Evolutionary conservation across 306 rosid genomes (phyloP).

Genomic region (Gillenia trifoliata): DNA sequence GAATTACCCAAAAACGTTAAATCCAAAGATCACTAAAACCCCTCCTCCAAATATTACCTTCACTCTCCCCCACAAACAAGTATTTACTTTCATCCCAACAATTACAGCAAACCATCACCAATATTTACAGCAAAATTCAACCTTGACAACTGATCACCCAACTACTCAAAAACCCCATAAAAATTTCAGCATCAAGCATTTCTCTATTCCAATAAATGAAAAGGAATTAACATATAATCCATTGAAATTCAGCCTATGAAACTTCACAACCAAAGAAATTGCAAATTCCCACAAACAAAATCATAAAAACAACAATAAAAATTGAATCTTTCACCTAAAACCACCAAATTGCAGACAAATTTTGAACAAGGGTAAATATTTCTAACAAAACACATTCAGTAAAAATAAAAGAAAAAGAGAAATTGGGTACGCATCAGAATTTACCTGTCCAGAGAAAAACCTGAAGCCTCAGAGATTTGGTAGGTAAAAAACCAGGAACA

Average conservation of each 20-base stretch:
- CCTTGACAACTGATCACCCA: background rate
- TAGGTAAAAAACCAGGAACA: background rate
- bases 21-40: background rate
- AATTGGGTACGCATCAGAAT: background rate
- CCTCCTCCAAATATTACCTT: background rate
- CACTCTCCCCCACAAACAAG: background rate
- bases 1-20: background rate
- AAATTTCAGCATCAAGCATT: background rate
- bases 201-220: background rate
- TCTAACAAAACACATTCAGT: background rate
- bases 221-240: background rate
- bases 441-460: slow-evolving; percentile 4
- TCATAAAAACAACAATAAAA: background rate
- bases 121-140: background rate
- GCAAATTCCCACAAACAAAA: slow-evolving; percentile 4
- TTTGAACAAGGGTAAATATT: background rate
- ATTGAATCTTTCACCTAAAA: no score
- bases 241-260: background rate
- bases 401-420: background rate
- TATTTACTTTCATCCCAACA: background rate
- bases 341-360: background rate
- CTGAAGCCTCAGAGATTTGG: background rate
- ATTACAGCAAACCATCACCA: background rate
- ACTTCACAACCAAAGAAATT: background rate
- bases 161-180: background rate